Percentiles rank a stretch among this genome's conserved stretches.
These are phyloP conservation scores for Tardiomyces depauwii DNA, from an alignment of 1,139 yeast genomes.

Conservation along the genomic window DNA sequence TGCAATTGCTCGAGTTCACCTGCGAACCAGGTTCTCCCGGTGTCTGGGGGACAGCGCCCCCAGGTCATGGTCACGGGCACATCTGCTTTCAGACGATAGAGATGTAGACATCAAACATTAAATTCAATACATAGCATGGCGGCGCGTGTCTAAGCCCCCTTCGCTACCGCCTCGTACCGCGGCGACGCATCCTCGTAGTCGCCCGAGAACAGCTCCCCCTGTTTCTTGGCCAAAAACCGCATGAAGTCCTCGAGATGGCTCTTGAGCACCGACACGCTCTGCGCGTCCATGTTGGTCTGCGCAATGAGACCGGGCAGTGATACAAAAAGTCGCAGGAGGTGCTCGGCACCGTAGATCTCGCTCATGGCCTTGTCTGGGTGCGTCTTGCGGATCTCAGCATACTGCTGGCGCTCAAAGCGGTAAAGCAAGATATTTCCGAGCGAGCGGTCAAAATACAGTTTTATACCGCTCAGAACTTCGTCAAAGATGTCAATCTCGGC, in stretches of 20 bases:
- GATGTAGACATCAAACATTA: no score
- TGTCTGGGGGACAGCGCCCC: no score
- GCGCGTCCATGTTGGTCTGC: slow-evolving; percentile 71
- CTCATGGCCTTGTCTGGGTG: slow-evolving; percentile 29
- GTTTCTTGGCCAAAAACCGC: slow-evolving; percentile 36
- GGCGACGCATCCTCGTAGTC: slow-evolving; percentile 49
- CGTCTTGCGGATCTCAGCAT: slow-evolving; percentile 40
- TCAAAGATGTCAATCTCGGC: slow-evolving; percentile 42
- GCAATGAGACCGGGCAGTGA: slow-evolving; percentile 72
- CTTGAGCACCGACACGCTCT: slow-evolving; percentile 48
- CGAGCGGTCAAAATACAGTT: slow-evolving; percentile 65
- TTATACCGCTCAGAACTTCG: slow-evolving; percentile 62
- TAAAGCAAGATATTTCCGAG: slow-evolving; percentile 66
- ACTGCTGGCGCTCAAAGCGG: slow-evolving; percentile 78
- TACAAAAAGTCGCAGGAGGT: slow-evolving; percentile 60
- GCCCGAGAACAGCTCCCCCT: slow-evolving; percentile 34
- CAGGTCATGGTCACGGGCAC: no score
- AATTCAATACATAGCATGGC: no score
- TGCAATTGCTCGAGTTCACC: no score
- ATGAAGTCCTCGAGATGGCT: slow-evolving; percentile 44
- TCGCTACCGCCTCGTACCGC: slow-evolving; percentile 37
- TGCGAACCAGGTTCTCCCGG: no score
- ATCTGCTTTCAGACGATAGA: no score
- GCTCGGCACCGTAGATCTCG: slow-evolving; percentile 64
- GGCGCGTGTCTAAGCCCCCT: not conserved